Conservation (phyloP, 164 flowering plant genomes). For the Stephania japonica region DNA sequence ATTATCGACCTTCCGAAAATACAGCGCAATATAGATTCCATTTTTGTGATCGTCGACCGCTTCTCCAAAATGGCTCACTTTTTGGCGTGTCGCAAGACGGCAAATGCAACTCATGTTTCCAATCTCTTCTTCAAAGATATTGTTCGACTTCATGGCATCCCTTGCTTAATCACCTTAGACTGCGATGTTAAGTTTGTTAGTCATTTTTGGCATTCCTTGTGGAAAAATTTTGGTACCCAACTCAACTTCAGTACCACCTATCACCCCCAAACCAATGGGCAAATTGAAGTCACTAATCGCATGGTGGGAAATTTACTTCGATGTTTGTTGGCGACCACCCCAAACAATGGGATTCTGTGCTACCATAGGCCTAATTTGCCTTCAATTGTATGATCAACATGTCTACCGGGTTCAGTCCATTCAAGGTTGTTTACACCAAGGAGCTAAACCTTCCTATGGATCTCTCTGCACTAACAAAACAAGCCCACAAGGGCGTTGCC, state of each 20-base stretch:
- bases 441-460: no score
- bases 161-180: neutral
- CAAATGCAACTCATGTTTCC: neutral
- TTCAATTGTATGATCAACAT: no score
- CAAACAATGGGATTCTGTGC: no score
- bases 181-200: neutral
- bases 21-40: neutral
- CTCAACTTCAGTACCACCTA: neutral
- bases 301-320: neutral
- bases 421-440: no score
- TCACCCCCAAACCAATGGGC: constrained; percentile 1
- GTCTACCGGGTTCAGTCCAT: no score
- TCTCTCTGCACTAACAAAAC: no score
- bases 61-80: neutral
- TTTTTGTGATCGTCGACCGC: neutral
- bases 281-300: neutral
- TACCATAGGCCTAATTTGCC: no score
- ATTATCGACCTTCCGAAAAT: neutral
- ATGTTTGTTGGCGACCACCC: no score
- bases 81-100: neutral
- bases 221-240: neutral
- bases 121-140: neutral
- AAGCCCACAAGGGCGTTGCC: no score
- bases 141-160: neutral
- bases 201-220: neutral